Evolutionary conservation across 345 rosid genomes (phyloP).

Genomic region (Cardamine chenopodiifolia): DNA sequence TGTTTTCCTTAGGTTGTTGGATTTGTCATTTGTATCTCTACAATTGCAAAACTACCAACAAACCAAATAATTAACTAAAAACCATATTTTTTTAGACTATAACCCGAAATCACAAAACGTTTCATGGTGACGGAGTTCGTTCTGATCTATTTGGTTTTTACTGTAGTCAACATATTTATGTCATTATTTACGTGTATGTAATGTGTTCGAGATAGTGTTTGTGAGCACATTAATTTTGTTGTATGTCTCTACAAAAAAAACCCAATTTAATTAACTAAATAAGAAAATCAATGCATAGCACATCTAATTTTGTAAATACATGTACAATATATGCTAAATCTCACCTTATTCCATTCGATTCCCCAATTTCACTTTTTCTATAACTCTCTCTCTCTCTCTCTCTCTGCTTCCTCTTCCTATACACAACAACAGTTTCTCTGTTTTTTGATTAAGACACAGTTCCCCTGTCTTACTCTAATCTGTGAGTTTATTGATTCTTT

Average conservation of each 20-base stretch:
- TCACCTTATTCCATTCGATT: conserved; percentile 23
- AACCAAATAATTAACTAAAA: conserved; percentile 30
- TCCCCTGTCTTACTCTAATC: conserved; percentile 19
- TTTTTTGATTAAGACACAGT: neutral
- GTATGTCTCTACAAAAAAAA: neutral
- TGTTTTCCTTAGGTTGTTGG: neutral
- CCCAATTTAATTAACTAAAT: neutral
- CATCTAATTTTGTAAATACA: neutral
- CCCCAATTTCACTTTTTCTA: conserved; percentile 18
- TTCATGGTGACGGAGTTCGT: neutral
- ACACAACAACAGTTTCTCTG: conserved; percentile 3
- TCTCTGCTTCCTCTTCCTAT: neutral
- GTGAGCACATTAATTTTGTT: neutral
- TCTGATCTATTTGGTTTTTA: neutral
- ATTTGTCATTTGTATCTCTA: neutral
- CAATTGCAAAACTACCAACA: conserved; percentile 15
- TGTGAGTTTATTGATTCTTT: conserved; percentile 22
- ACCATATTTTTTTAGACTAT: neutral
- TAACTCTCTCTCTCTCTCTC: conserved; percentile 11
- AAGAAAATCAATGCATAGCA: neutral
- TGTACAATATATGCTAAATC: neutral
- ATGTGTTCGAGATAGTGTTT: neutral
- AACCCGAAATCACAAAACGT: neutral
- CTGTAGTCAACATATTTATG: neutral
- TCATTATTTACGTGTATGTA: neutral